Base-by-base conservation (phyloP, 2,329 filamentous ascomycete species). In the Domatiomyces catenatus region DNA sequence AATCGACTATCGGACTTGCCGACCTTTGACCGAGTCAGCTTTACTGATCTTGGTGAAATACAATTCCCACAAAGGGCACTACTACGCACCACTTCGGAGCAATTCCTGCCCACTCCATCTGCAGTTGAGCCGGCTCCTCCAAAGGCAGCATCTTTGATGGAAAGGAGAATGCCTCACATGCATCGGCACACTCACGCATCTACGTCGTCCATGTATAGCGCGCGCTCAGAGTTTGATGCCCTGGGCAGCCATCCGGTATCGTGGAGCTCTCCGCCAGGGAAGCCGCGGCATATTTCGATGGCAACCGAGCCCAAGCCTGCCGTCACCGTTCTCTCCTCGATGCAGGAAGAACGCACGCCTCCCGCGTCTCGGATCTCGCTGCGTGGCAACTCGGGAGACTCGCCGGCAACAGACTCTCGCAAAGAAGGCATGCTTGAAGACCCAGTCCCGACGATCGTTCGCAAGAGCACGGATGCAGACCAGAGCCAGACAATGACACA, bases 1-100 rank as follows among this genome's bases (percentile, higher is more conserved):
- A 69, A 71, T 57, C 62, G 64, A 51, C 58, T 73, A 12, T 69
- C 71, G 24, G 64, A 69, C 51, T 62, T 74, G 26, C 71, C 71
- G 18, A 61, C 62, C 20, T 74, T 74, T 53, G 64, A 66, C 17
- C 49, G 60, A 2, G 66, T 69, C 46, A 61, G 62, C n/a, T 52
- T 69, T 15, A 62, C 63, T 1, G 61, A 62, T 52, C 28, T 50
- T 15, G 53, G 59, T 19, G 52, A 60, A 52, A 59, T 62, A 56
- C 53, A 59, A 54, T 55, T 59, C 2, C 68, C 68, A 2, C 60
- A 64, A 15, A 66, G 61, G 49, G 64, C 65, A 18, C 52, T 67
- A 44, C 18, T 58, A 20, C 50, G 59, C 19, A 56, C 59, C 4
- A 54, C 55, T 47, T 61, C 59, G 6, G 59, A 57, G 42, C 51